A percentile compares a stretch with the other conserved stretches of the same genome.
Evolutionary conservation across 768 basidiomycete species (phyloP).

Genomic region (Clavaria fumosa): DNA sequence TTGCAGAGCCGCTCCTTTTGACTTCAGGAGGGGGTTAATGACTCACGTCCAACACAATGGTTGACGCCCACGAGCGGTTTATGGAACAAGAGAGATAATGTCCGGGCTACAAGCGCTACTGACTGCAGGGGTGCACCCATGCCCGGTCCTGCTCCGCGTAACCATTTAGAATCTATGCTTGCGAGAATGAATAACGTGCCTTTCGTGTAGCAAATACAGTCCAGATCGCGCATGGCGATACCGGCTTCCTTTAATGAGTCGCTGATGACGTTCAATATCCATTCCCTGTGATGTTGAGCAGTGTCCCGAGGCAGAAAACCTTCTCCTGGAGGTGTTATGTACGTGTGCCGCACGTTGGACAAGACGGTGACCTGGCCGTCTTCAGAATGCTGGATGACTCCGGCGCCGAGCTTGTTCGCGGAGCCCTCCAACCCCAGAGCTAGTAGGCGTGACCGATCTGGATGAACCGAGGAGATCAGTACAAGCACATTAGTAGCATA

Average conservation of each 20-base stretch:
- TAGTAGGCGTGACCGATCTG: no score
- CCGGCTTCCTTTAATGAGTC: conserved; percentile 57
- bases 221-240: conserved; percentile 59
- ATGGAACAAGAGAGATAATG: conserved; percentile 69
- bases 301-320: conserved; percentile 95
- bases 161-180: neutral
- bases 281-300: conserved; percentile 89
- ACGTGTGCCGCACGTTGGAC: conserved; percentile 94
- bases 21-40: no score
- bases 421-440: conserved; percentile 97
- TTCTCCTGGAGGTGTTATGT: conserved; percentile 95
- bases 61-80: conserved; percentile 98
- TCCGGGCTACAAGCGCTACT: conserved; percentile 86
- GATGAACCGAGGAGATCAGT: no score
- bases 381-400: conserved; percentile 70
- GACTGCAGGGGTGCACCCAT: conserved; percentile 98
- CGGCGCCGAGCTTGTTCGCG: conserved; percentile 94
- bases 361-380: conserved; percentile 65
- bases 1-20: no score
- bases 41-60: conserved; percentile 93
- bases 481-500: no score
- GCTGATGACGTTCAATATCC: conserved; percentile 71
- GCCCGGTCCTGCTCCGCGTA: conserved; percentile 60
- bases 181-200: conserved; percentile 31
- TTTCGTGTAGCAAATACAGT: conserved; percentile 96